Conservation (phyloP, 768 basidiomycete genomes). For the Leccinum ochraceum region DNA sequence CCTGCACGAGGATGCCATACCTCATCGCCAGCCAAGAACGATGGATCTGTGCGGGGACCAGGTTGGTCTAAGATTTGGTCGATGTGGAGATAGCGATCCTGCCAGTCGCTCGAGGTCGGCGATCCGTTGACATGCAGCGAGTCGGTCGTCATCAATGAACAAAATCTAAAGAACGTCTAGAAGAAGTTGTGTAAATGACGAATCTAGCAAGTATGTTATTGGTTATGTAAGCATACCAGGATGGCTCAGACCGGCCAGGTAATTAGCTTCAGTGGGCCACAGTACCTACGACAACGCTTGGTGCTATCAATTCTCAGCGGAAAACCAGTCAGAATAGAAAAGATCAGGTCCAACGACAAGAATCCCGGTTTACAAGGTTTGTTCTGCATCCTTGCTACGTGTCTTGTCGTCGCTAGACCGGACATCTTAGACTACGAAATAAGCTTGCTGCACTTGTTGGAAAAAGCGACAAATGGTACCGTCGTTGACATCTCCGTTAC, state of each 20-base stretch:
- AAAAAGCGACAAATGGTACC: slow-evolving; percentile 92
- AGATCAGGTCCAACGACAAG: slow-evolving; percentile 88
- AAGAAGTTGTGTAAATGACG: not conserved
- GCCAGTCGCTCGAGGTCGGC: slow-evolving; percentile 46
- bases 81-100: slow-evolving; percentile 73
- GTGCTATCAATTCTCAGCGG: slow-evolving; percentile 91
- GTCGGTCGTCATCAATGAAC: slow-evolving; percentile 26
- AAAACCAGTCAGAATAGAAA: slow-evolving; percentile 79
- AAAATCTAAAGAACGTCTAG: slow-evolving; percentile 18
- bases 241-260: slow-evolving; percentile 45
- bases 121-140: slow-evolving; percentile 37
- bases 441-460: slow-evolving; percentile 81
- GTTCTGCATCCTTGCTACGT: slow-evolving; percentile 10
- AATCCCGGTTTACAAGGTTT: slow-evolving; percentile 92
- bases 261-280: slow-evolving; percentile 75
- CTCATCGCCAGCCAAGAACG: slow-evolving; percentile 78
- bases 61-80: slow-evolving; percentile 84
- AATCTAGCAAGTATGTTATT: not conserved
- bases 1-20: slow-evolving; percentile 43
- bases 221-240: slow-evolving; percentile 29
- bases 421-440: slow-evolving; percentile 82
- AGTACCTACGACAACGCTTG: slow-evolving; percentile 79
- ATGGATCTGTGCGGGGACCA: slow-evolving; percentile 88
- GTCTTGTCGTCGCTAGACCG: not conserved
- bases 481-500: slow-evolving; percentile 96